Base-by-base conservation (phyloP, 805 yeast genomes). In the Torulaspora microellipsoides region DNA sequence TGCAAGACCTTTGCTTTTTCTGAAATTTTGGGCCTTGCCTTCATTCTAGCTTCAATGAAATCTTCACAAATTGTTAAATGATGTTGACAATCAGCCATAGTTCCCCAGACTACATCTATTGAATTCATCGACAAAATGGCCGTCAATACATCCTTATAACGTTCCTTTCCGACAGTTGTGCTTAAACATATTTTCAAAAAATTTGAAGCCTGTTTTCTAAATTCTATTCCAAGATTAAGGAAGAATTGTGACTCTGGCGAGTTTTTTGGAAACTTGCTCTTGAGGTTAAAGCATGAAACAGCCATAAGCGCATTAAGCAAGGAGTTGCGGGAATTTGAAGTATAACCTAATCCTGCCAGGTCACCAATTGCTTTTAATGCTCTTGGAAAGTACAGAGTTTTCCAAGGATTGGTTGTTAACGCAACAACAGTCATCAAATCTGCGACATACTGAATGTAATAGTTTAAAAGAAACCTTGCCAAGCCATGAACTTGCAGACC, bases 71-170 rank as follows among this genome's bases (percentile, higher is more conserved):
- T 78, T 42, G 79, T 76, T 42, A 88, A 70, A 65, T 86, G 86
- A 45, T 80, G 75, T 49, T 78, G 80, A 56, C 95, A 86, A 52
- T 85, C 93, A 43, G 84, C 81, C 90, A 85, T 85, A 1, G 91
- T 80, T 2, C 96, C 95, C 87, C 95, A 84, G 12, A 86, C 90
- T 40, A 86, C 81, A 65, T 88, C 95, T 40, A 88, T 85, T 6
- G 90, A 81, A 37, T 83, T 86, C 95, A 87, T 85, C 2, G 93
- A 81, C 60, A 88, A 71, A 15, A 85, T 81, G 0, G 95, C 93
- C 39, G 87, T 84, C 23, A 88, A 62, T 4, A 86, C 85, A 58
- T 87, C 95, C 58, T 88, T 87, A 62, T 88, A 87, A 59, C 84
- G 83, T 56, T 84, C 86, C 42, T 48, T 67, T 52, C 69, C 71